Percentiles rank a stretch among this genome's conserved stretches.
phyloP scores from a whole-genome alignment of 441 rosid species.

The Jatropha multifida region DNA sequence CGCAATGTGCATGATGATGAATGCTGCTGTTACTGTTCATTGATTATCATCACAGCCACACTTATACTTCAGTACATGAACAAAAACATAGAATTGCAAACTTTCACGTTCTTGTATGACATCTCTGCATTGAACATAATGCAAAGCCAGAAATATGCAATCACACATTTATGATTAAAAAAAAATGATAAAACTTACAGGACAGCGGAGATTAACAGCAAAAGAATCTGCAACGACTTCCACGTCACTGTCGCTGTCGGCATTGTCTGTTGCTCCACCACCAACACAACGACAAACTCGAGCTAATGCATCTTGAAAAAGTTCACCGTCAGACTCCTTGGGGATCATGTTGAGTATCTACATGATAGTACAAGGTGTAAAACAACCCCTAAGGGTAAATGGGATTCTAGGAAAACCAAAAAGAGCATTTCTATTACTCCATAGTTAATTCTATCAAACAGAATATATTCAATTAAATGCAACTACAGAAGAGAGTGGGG shows the following conservation, averaged over 20 bases:
- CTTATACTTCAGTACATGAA: neutral
- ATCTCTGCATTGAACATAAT: neutral
- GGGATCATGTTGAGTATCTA: constrained; percentile 86
- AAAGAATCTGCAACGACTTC: constrained; percentile 97
- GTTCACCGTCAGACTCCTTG: constrained; percentile 82
- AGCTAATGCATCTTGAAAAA: constrained; percentile 79
- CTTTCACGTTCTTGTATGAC: neutral
- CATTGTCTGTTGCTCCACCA: constrained; percentile 81
- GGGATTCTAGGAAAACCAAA: constrained; percentile 7
- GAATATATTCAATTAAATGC: neutral
- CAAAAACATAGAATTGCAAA: neutral
- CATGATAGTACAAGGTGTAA: constrained; percentile 22
- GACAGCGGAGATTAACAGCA: constrained; percentile 87
- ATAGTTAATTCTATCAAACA: neutral
- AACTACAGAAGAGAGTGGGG: neutral
- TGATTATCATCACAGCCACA: neutral
- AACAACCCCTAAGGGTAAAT: neutral
- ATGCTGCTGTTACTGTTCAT: neutral
- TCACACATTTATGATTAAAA: neutral
- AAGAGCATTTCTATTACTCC: neutral
- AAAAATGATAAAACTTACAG: constrained; percentile 53
- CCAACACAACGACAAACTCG: constrained; percentile 94
- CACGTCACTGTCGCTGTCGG: constrained; percentile 94
- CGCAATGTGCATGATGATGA: neutral
- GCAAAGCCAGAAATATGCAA: constrained; percentile 2